Base-by-base conservation (phyloP, 106 monocot species). In the Dendrobium chrysotoxum region DNA sequence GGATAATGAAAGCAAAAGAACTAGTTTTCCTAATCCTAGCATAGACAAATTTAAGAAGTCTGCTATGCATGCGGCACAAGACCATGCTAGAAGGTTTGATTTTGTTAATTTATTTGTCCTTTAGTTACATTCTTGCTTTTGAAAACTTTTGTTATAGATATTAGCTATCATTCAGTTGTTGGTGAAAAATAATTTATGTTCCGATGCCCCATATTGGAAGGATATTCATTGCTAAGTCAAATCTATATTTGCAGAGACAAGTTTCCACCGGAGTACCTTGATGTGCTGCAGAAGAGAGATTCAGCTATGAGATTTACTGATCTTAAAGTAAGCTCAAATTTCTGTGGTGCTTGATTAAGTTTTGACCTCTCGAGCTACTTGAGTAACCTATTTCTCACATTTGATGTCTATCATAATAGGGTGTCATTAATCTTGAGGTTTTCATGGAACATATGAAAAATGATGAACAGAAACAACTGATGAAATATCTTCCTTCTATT, bases 401-500 rank as follows among this genome's bases (percentile, higher is more conserved):
- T 40, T 74, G 4, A 31, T 50, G 15, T 28, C 10, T 47, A 47
- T 76, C 76, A 40, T 47, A 78, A 55, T 58, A 95, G 95, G 90
- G 85, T 57, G 44, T 95, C 72, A 79, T 91, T 80, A 92, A 79
- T 82, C 84, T 85, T 39, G 89, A 91, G 53, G 85, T 76, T 35
- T 91, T 91, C 46, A 79, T 88, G 83, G 88, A 79, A 67, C 80
- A 81, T 67, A 46, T 94, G 53, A 89, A 90, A 17, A 45, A 61
- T 72, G 92, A 97, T 40, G 97, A 97, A 75, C 90, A 85, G 55
- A 84, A 87, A 23, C 79, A 64, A 64, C 81, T 97, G 82, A 78
- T 89, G 83, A 94, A 85, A 82, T 84, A 83, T 87, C 88, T 97
- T 35, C 93, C 97, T 85, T 75, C 84, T 83, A 55, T 75, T 18